Percentiles rank a stretch among this genome's conserved stretches.
phyloP scores from a whole-genome alignment of 495 filamentous ascomycete species.

The Daldinia bambusicola region DNA sequence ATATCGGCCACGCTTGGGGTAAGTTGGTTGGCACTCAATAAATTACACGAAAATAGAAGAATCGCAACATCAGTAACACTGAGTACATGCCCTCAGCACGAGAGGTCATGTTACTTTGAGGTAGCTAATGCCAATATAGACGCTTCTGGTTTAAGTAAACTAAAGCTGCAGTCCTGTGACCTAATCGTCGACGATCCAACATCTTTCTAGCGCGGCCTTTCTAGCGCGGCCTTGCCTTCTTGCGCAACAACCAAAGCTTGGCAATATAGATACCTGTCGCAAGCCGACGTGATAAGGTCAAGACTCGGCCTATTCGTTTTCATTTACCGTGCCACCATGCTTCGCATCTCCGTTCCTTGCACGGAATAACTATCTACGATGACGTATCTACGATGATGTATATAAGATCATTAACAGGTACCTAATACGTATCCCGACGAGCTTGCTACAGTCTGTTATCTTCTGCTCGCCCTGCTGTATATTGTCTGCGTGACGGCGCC shows the following conservation, averaged over 20 bases:
- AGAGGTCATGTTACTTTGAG: background rate
- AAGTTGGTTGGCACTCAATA: background rate
- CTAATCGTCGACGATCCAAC: no score
- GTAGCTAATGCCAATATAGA: background rate
- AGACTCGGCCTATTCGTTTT: background rate
- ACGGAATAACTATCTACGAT: background rate
- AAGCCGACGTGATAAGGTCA: background rate
- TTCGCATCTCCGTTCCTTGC: background rate
- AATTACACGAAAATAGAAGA: background rate
- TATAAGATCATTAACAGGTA: no score
- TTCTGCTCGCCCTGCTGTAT: background rate
- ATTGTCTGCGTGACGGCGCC: background rate
- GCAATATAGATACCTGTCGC: background rate
- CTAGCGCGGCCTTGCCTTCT: no score
- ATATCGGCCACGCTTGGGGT: background rate
- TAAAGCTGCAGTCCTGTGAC: no score
- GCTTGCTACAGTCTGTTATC: conserved; percentile 15
- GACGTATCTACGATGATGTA: no score
- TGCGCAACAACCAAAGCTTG: no score
- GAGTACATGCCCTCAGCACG: background rate
- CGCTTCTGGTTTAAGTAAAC: background rate
- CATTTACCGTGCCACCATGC: background rate
- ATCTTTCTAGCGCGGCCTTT: no score
- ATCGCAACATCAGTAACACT: background rate
- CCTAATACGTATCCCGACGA: background rate